Evolutionary conservation across 805 yeast genomes (phyloP), one percentile per base, ranked within the genome.

Genomic region (Sungouiella thailandica): DNA sequence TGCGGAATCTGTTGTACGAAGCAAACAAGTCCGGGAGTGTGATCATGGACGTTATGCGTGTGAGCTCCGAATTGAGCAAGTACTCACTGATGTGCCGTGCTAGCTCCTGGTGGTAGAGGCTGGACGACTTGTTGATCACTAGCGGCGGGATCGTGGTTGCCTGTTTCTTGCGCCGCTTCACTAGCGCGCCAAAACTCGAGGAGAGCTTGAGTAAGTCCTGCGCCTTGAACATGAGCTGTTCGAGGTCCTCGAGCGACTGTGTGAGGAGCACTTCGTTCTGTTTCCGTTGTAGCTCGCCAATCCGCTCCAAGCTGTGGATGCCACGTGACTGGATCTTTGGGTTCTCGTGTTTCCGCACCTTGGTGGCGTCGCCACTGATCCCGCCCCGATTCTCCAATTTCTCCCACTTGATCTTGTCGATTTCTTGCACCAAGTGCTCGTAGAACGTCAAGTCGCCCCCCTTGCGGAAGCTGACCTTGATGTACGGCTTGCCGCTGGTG

Each of bases 71-170:
- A 24, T 40, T 57, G 5, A 50, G 49, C 41, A 84, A 61, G 54
- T 77, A 88, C 46, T 84, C 95, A 25, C 86, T 79, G 3, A 90
- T 52, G 49, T 86, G 89, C 34, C 95, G 69, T 0, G 96, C 75
- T 12, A 87, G 60, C 48, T 87, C 96, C 38, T 77, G 76, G 18
- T 72, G 58, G 39, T 72, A 74, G n/a, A 70, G 46, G 10, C 50
- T 36, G 5, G 67, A 58, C 2, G 41, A 47, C 36, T 57, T 61
- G 41, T 55, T 41, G 53, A 62, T 62, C 38, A 59, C 45, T 43
- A 73, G 47, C 34, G 65, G 57, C 31, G 64, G 60, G 2, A 59
- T 46, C 10, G 44, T 31, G 9, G 29, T 12, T 13, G 14, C 7
- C 15, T 7, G 16, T 6, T 16, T 19, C 11, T 22, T 25, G 28